Evolutionary conservation across 495 filamentous ascomycete species (phyloP), one percentile per base, ranked within the genome.

Genomic region (Lasiosphaeriaceae sp.): DNA sequence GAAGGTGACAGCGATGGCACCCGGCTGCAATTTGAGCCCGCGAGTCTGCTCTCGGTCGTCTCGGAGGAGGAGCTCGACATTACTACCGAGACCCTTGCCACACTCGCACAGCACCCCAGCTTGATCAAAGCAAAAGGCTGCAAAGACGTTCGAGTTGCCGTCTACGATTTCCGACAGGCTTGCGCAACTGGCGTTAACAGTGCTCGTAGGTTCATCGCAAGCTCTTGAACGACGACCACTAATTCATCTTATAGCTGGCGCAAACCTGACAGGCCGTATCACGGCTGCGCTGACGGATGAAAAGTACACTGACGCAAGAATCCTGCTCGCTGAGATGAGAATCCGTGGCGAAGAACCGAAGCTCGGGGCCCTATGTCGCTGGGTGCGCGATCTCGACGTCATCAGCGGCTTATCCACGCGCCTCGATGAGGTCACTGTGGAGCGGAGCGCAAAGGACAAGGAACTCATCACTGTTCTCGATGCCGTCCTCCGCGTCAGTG

Each of bases 361-460:
- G 47, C 63, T 79, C 8, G 77, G 77, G 4, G 73, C 77, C 1
- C 64, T 80, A 11, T 77, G 74, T 53, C 67, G 77, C 39, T 80
- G 77, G 77, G 77, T 80, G 31, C 62, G 77, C 47, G 76, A 79
- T 50, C 64, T 78, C 22, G 77, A 80, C 57, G 72, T 75, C 31
- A 71, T 77, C 46, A 76, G 71, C 61, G 73, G 75, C 8, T 56
- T 77, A 1, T 70, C 67, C 2, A 66, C 59, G 16, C 12, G 44
- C 17, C 1, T 21, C 31, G 48, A 26, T 21, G 51, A 49, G 12
- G 31, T 23, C 11, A 34, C 41, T 3, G 41, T 54, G 11, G 47
- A 53, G n/a, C 62, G 62, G 0, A 59, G 14, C 11, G 48, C 52
- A 39, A 57, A 56, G 34, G 69, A 72, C 9, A 49, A 65, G 23